Evolutionary conservation across 2,329 filamentous ascomycete genomes (phyloP).

Genomic region (Ustulina deusta): DNA sequence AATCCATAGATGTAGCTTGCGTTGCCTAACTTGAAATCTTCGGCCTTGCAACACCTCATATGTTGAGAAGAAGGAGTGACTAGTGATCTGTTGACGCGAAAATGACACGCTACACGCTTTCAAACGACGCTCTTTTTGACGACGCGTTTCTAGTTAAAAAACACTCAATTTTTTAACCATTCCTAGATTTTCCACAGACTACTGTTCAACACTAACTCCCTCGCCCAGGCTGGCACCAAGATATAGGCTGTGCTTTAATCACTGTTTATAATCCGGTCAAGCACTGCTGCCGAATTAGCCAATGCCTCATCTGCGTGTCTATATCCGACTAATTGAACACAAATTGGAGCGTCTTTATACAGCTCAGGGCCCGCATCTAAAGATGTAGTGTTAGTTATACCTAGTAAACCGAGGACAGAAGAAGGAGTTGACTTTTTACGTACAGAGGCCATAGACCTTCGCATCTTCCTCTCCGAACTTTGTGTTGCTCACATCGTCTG

Average conservation of each 20-base stretch:
- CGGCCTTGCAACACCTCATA: background rate
- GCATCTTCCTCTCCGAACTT: conserved; percentile 43
- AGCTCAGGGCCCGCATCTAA: conserved; percentile 49
- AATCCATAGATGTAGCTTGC: conserved; percentile 28
- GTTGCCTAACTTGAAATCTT: conserved; percentile 8
- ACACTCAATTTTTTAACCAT: too few species aligned
- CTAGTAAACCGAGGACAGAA: background rate
- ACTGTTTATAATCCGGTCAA: conserved; percentile 47
- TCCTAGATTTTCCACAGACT: too few species aligned
- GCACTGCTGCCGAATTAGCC: conserved; percentile 40
- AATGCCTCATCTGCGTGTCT: conserved; percentile 49
- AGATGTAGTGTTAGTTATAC: conserved; percentile 19
- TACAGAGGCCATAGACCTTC: background rate
- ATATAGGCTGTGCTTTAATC: background rate
- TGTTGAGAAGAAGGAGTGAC: too few species aligned
- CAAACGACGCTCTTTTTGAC: too few species aligned
- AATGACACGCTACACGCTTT: too few species aligned
- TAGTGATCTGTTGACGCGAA: background rate
- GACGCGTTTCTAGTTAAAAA: too few species aligned
- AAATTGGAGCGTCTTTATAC: conserved; percentile 47
- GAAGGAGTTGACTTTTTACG: background rate
- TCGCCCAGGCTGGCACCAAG: too few species aligned
- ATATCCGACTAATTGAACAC: conserved; percentile 51
- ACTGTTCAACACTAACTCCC: too few species aligned
- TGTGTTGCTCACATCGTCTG: conserved; percentile 45